Conservation (phyloP, 2,329 filamentous ascomycete genomes). For the Fusarium chlamydosporum region DNA sequence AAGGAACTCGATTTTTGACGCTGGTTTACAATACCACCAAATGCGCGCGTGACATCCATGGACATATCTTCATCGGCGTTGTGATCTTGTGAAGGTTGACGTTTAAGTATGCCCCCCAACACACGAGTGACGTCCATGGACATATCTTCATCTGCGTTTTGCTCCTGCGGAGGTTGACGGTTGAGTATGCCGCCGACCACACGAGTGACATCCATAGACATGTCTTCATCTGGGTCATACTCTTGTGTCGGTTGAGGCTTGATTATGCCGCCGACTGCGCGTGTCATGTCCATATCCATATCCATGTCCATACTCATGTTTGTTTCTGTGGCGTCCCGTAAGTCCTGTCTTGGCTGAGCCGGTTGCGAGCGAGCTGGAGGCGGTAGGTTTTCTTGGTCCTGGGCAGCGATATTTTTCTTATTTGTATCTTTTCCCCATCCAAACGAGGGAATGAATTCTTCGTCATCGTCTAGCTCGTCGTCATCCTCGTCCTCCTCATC, state of each 20-base stretch:
- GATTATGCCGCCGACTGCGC: conserved; percentile 68
- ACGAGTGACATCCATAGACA: conserved; percentile 77
- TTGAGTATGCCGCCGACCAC: conserved; percentile 69
- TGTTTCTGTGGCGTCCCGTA: conserved; percentile 51
- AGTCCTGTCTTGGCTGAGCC: conserved; percentile 25
- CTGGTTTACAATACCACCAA: conserved; percentile 79
- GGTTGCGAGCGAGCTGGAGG: conserved; percentile 29
- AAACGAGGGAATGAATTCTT: conserved; percentile 82
- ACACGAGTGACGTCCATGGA: conserved; percentile 95
- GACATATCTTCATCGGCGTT: conserved; percentile 78
- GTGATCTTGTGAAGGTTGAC: conserved; percentile 59
- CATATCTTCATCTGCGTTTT: conserved; percentile 74
- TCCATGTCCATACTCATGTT: conserved; percentile 62
- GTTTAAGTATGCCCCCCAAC: conserved; percentile 66
- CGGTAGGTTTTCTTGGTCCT: conserved; percentile 61
- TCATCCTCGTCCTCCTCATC: conserved; percentile 56
- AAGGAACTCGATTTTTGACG: conserved; percentile 14
- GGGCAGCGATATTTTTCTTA: conserved; percentile 49
- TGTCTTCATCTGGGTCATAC: conserved; percentile 70
- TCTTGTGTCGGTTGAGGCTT: conserved; percentile 61
- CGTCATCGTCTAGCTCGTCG: conserved; percentile 71
- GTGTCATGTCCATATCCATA: conserved; percentile 60
- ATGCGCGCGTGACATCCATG: conserved; percentile 91
- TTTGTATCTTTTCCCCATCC: conserved; percentile 76
- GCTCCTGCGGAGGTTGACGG: conserved; percentile 60